Conservation (phyloP, 2,329 filamentous ascomycete species). For the Colletotrichum coccodes region DNA sequence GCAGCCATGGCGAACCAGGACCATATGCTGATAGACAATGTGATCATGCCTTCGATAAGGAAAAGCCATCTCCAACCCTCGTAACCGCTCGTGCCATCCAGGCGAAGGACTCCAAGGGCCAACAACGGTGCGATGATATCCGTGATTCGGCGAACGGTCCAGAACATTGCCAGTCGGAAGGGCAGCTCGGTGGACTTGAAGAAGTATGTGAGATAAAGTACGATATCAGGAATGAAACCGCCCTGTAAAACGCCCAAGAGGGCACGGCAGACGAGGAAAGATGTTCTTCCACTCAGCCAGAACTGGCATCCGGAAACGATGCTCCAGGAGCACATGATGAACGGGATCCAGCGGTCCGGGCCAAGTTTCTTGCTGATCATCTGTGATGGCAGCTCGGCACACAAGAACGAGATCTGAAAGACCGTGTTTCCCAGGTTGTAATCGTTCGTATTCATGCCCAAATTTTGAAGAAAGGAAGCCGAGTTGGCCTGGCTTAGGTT, state of each 20-base stretch:
- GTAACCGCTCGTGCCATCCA: constrained; percentile 37
- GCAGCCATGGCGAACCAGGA: constrained; percentile 45
- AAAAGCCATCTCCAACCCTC: constrained; percentile 39
- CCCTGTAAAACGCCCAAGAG: constrained; percentile 55
- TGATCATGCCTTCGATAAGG: constrained; percentile 34
- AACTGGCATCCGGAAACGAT: constrained; percentile 33
- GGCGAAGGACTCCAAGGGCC: constrained; percentile 41
- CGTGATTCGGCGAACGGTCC: constrained; percentile 38
- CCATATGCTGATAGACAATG: constrained; percentile 38
- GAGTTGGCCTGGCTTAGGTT: constrained; percentile 40
- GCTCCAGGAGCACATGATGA: constrained; percentile 37
- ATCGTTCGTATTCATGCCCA: constrained; percentile 48
- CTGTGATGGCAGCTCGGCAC: constrained; percentile 70
- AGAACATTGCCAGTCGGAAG: constrained; percentile 39
- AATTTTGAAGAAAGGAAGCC: constrained; percentile 50
- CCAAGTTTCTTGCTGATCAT: constrained; percentile 64
- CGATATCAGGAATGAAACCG: constrained; percentile 51
- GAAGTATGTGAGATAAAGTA: constrained; percentile 41
- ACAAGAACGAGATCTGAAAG: constrained; percentile 63
- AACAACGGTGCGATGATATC: constrained; percentile 41
- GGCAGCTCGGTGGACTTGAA: constrained; percentile 40
- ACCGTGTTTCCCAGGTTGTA: constrained; percentile 67
- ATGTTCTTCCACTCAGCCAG: constrained; percentile 48
- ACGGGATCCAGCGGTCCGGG: constrained; percentile 44
- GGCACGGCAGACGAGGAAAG: constrained; percentile 50